Evolutionary conservation across 257 asterid species (phyloP), one percentile per base, ranked within the genome.

Genomic region (Anisodus tanguticus): DNA sequence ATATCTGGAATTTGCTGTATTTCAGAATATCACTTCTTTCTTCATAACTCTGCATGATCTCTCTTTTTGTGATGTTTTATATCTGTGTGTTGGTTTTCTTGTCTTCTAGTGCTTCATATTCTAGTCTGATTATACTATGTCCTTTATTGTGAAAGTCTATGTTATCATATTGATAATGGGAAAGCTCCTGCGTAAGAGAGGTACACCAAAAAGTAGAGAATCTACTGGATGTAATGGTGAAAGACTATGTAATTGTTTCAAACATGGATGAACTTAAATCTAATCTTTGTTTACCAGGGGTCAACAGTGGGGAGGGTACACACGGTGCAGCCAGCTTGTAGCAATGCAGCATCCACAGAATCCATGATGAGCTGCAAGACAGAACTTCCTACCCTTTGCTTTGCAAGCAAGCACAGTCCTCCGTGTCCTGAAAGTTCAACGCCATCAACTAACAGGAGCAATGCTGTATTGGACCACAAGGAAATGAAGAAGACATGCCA

Each of bases 381-480:
- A 1, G 98, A 96, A 66, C 95, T 97, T 49, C 94, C 98, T 54
- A 90, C 87, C 90, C 49, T 89, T 35, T 88, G 91, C 83, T 93
- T 90, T 55, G 63, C 92, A 2, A 87, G 90, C 95, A 87, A 79
- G 97, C 86, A n/a, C n/a, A n/a, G 83, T 86, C 87, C 93, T 13
- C 91, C 90, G 2, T 92, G 93, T 85, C 90, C 92, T 59, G 98
- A 95, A 79, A 87, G 54, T 88, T 87, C 95, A 49, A 37, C 81
- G 55, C 95, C 92, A 85, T 84, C 95, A 67, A 89, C 93, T 62
- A 91, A 90, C 84, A 89, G 99, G 89, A 95, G 80, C 57, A 89
- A 91, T 86, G 99, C 96, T 72, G 99, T 97, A 76, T 83, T 90
- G 92, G 97, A 98, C 69, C 95, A 97, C 90, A 95, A 89, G 91